A percentile compares a stretch with the other conserved stretches of the same genome.
phyloP scores from a whole-genome alignment of 2,329 filamentous ascomycete species.

The Sarocladium brachiariae region DNA sequence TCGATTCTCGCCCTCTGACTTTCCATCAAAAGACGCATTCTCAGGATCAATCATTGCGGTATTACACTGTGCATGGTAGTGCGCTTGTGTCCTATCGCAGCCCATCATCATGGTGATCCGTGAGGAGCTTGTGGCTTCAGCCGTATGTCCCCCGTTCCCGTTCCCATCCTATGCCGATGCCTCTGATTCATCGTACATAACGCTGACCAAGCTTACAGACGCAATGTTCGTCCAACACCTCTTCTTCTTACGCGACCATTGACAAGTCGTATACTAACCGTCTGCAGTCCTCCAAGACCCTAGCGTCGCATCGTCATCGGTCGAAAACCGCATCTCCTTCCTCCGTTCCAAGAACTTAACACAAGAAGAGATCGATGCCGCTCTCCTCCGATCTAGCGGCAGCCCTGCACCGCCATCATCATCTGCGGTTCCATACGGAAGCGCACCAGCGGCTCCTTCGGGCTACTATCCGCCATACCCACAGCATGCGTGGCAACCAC shows the following conservation, averaged over 20 bases:
- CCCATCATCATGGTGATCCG: constrained; percentile 66
- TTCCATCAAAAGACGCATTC: constrained; percentile 10
- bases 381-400: constrained; percentile 68
- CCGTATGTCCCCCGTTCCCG: constrained; percentile 40
- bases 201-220: constrained; percentile 22
- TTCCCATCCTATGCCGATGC: constrained; percentile 11
- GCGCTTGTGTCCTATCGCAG: neutral
- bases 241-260: neutral
- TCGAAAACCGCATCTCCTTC: constrained; percentile 89
- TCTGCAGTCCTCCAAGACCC: constrained; percentile 82
- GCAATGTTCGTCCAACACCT: constrained; percentile 32
- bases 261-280: constrained; percentile 15
- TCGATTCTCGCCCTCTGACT: no score
- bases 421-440: constrained; percentile 30
- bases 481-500: constrained; percentile 51
- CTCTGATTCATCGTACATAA: no score
- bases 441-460: constrained; percentile 36
- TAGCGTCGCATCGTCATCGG: constrained; percentile 78
- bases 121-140: constrained; percentile 85
- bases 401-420: constrained; percentile 36
- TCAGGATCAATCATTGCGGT: neutral
- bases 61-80: neutral
- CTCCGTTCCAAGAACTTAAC: constrained; percentile 95
- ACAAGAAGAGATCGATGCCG: constrained; percentile 84
- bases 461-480: constrained; percentile 40